These are phyloP conservation scores for Phialophora expanda DNA, from an alignment of 2,329 filamentous ascomycete genomes.

Conservation along the genomic window DNA sequence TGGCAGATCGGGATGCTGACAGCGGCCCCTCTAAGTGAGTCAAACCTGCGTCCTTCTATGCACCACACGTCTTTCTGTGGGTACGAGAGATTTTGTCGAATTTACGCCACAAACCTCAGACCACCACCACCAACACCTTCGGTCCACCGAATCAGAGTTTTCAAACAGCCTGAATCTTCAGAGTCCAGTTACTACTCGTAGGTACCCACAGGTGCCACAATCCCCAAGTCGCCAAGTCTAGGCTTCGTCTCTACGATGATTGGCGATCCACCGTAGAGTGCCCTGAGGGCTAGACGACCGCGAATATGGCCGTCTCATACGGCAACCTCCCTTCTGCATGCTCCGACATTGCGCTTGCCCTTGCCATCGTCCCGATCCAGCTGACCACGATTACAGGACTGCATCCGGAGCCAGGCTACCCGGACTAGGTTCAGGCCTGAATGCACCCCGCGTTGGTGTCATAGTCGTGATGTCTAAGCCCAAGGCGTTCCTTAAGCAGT, in stretches of 20 bases:
- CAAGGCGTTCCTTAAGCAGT: constrained; percentile 40
- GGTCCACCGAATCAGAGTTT: not conserved
- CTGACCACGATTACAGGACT: constrained; percentile 3
- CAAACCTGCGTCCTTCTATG: too few species aligned
- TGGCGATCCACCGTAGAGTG: not conserved
- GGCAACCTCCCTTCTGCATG: not conserved
- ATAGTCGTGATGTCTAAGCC: constrained; percentile 35
- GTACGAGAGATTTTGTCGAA: not conserved
- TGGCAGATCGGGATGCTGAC: not conserved
- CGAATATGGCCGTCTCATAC: too few species aligned
- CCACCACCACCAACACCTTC: not conserved
- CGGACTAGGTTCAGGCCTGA: not conserved
- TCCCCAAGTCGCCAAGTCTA: not conserved
- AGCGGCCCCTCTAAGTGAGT: too few species aligned
- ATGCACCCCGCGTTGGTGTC: not conserved
- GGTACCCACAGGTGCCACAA: not conserved
- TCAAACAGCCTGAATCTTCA: not conserved
- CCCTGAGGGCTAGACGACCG: not conserved
- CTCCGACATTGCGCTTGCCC: not conserved
- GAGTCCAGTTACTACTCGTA: not conserved
- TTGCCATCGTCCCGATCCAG: not conserved
- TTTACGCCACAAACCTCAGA: not conserved
- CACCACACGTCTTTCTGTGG: not conserved
- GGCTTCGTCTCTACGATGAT: not conserved
- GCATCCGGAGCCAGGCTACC: not conserved